Evolutionary conservation across 371 early-diverging fungal species (phyloP), one percentile per base, ranked within the genome.

Genomic region (Syncephalis plumigaleata): DNA sequence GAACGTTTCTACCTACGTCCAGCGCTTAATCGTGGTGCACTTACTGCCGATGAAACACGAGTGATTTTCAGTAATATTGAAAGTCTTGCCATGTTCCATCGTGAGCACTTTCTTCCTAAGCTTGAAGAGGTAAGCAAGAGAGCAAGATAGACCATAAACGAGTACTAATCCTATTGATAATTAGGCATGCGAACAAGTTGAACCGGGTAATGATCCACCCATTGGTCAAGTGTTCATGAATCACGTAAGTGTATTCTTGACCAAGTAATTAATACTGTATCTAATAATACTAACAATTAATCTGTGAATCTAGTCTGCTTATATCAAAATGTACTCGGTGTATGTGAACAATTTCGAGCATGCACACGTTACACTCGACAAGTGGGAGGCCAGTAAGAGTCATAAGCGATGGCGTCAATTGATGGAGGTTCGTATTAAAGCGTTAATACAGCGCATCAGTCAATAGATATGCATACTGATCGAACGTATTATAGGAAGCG

Each of bases 291-390:
- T 36, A 9, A 36, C 9, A 9, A 36, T 36, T 36, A 9, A 9
- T n/a, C 37, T 36, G 37, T n/a, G n/a, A 36, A 9, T 9, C 37
- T 36, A 63, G 39, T 61, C 66, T 15, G 68, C 71, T 0, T 74
- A 71, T 46, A 59, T 82, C 50, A 75, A 72, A 43, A 69, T 77
- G 65, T 86, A 86, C 56, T 74, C 76, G 15, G 54, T 63, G 36
- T 86, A 81, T 57, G 68, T 75, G 54, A 84, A 84, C 63, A 82
- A 79, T 62, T 84, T 72, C 58, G 81, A 79, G 48, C 54, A 64
- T 20, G 74, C 80, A n/a, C 64, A 70, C 49, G 50, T 55, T 7
- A 65, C 68, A 21, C 59, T 78, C 9, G 54, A 64, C 31, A 63
- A 59, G 13, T 60, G 72, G 27, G 56, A 68, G 38, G 49, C 31